Conservation (phyloP, 2,329 filamentous ascomycete genomes). For the Monilinia vaccinii-corymbosi region DNA sequence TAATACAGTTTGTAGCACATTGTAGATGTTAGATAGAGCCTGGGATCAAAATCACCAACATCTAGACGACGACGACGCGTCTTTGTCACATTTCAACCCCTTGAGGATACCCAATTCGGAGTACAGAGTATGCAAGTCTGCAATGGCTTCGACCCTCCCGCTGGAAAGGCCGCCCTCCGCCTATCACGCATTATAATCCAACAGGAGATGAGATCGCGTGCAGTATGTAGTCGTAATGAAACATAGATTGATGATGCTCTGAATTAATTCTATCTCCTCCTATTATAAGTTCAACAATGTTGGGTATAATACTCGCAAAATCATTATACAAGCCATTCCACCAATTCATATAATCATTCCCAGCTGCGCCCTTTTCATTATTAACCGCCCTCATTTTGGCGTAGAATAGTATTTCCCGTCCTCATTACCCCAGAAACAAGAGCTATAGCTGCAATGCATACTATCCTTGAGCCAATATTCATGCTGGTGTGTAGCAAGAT, state of each 20-base stretch:
- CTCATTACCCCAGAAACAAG: background rate
- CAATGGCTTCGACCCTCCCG: conserved; percentile 1
- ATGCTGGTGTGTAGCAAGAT: conserved; percentile 18
- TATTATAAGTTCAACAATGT: conserved; percentile 9
- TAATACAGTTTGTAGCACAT: background rate
- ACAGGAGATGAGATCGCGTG: background rate
- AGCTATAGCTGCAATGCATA: conserved; percentile 5
- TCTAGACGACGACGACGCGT: background rate
- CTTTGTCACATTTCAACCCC: background rate
- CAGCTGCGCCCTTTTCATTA: background rate
- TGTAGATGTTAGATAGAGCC: background rate
- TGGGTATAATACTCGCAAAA: conserved; percentile 12
- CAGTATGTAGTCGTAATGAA: background rate
- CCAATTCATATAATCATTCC: conserved; percentile 8
- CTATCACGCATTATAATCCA: background rate
- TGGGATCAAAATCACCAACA: background rate
- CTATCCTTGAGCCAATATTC: conserved; percentile 11
- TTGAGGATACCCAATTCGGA: background rate
- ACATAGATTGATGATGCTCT: background rate
- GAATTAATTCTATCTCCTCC: conserved; percentile 10
- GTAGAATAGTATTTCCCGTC: background rate
- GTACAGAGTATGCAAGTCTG: background rate
- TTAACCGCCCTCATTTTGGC: background rate
- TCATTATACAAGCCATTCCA: conserved; percentile 10
- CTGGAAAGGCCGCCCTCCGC: background rate